Conservation (phyloP, 345 rosid genomes). For the Acer saccharum region DNA sequence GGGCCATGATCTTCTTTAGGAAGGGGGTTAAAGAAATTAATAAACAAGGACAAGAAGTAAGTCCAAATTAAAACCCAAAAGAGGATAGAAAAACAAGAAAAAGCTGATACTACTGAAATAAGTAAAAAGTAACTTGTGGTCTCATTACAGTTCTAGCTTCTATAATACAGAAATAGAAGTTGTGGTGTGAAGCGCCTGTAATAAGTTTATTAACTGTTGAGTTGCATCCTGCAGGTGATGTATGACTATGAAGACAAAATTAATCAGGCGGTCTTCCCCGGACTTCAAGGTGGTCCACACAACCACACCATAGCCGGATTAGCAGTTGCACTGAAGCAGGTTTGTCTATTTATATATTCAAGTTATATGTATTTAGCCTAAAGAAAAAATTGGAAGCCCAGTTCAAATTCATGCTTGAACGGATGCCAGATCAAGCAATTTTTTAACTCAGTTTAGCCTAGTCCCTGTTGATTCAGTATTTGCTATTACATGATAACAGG, state of each 20-base stretch:
- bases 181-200: background rate
- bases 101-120: background rate
- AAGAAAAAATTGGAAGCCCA: background rate
- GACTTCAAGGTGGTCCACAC: constrained; percentile 98
- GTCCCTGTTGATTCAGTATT: constrained; percentile 20
- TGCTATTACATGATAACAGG: constrained; percentile 42
- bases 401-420: background rate
- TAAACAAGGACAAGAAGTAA: constrained; percentile 91
- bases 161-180: background rate
- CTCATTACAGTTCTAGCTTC: background rate
- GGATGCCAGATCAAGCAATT: background rate
- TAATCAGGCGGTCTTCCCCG: constrained; percentile 93
- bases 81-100: constrained; percentile 3
- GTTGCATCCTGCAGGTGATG: constrained; percentile 58
- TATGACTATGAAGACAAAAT: constrained; percentile 87
- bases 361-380: background rate
- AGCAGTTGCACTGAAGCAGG: constrained; percentile 96
- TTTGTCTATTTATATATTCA: constrained; percentile 13
- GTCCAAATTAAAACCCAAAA: constrained; percentile 20
- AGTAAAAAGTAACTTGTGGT: background rate
- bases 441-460: constrained; percentile 4
- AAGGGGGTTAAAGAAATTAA: constrained; percentile 86
- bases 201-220: background rate
- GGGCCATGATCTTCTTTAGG: constrained; percentile 97
- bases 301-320: constrained; percentile 90